These are phyloP conservation scores for Leucocoprinus sp. DNA, from an alignment of 768 basidiomycete species.

Conservation along the genomic window DNA sequence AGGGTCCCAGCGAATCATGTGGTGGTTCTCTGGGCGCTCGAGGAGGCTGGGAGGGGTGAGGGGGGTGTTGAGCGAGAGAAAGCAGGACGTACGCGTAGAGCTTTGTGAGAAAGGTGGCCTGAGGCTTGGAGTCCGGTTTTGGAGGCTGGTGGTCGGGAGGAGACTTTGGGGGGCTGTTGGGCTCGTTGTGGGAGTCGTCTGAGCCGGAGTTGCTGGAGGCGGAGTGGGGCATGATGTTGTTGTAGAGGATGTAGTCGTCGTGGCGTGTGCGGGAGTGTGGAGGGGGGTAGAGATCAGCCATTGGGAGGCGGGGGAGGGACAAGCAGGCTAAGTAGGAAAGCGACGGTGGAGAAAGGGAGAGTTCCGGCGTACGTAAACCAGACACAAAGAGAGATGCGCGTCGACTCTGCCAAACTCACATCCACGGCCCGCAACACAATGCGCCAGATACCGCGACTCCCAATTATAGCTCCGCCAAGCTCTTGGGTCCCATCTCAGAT, in stretches of 20 bases:
- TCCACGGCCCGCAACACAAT: conserved; percentile 1
- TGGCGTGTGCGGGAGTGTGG: conserved; percentile 22
- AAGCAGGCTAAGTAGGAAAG: conserved; percentile 13
- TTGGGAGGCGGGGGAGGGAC: conserved; percentile 23
- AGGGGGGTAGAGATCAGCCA: conserved; percentile 54
- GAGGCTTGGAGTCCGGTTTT: conserved; percentile 74
- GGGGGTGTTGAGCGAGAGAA: conserved; percentile 1
- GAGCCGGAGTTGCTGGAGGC: conserved; percentile 29
- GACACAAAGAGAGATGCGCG: neutral
- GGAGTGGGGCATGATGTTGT: conserved; percentile 35
- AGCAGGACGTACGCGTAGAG: conserved; percentile 75
- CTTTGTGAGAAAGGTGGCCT: conserved; percentile 95
- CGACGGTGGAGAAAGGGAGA: conserved; percentile 37
- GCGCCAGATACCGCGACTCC: too few relatives aligned
- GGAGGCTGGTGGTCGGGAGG: conserved; percentile 31
- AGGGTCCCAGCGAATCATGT: conserved; percentile 96
- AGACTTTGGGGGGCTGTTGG: conserved; percentile 38
- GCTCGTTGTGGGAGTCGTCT: conserved; percentile 43
- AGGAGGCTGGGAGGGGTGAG: conserved; percentile 49
- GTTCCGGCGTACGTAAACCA: conserved; percentile 38
- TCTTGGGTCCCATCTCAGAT: conserved; percentile 13
- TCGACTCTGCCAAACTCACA: neutral
- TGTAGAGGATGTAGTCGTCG: conserved; percentile 30
- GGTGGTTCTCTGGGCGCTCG: conserved; percentile 87
- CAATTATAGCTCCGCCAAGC: conserved; percentile 11